Conservation (phyloP, 2,329 filamentous ascomycete genomes). For the Microsporum audouinii region DNA sequence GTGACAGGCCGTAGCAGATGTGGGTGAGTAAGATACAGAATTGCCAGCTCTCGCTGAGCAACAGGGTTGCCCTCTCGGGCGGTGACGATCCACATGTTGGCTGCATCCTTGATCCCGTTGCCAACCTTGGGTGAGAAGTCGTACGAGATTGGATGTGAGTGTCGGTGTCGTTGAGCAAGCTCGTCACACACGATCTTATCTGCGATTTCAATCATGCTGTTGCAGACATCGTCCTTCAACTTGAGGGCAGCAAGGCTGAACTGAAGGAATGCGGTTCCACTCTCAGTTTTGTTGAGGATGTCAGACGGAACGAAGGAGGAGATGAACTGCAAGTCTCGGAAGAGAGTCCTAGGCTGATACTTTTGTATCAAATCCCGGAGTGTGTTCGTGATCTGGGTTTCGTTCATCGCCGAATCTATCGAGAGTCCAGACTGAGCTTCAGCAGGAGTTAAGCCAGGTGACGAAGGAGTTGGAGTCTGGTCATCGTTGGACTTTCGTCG, state of each 20-base stretch:
- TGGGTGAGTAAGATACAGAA: conserved; percentile 85
- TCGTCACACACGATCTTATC: conserved; percentile 55
- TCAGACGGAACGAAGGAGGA: conserved; percentile 49
- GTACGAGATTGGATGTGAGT: conserved; percentile 23
- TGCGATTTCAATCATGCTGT: conserved; percentile 67
- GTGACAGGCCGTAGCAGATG: conserved; percentile 71
- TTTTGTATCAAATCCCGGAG: conserved; percentile 56
- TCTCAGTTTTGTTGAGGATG: conserved; percentile 46
- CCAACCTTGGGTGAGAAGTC: conserved; percentile 23
- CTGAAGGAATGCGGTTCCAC: conserved; percentile 76
- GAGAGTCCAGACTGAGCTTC: conserved; percentile 22
- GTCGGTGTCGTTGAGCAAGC: conserved; percentile 25
- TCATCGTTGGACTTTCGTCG: conserved; percentile 2
- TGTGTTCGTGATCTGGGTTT: conserved; percentile 52
- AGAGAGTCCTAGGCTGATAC: conserved; percentile 66
- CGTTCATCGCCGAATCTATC: conserved; percentile 45
- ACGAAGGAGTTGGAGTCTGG: conserved; percentile 11
- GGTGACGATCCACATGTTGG: conserved; percentile 81
- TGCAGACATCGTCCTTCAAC: conserved; percentile 76
- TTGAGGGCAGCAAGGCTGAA: conserved; percentile 77
- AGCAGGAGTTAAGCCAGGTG: conserved; percentile 11
- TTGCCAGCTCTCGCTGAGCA: conserved; percentile 82
- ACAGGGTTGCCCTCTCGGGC: conserved; percentile 83
- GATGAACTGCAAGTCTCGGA: conserved; percentile 66
- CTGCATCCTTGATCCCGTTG: conserved; percentile 55